Evolutionary conservation across 1,284 basidiomycete species (phyloP).

Genomic region (Moesziomyces aphidis): DNA sequence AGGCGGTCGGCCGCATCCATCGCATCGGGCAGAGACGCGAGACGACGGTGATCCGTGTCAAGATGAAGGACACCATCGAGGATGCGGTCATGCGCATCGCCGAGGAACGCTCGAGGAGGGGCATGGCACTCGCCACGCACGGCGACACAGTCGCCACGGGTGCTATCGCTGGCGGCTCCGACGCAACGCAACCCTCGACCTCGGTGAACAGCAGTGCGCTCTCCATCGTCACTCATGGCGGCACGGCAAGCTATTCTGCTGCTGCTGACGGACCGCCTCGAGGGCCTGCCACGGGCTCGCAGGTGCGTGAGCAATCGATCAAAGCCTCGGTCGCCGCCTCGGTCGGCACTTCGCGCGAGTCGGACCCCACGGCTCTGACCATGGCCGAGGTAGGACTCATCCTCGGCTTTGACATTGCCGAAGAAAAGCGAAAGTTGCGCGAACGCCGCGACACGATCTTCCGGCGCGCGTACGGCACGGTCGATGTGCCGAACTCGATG

Average conservation of each 20-base stretch:
- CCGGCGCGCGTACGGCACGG: slow-evolving; percentile 9
- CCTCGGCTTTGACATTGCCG: slow-evolving; percentile 42
- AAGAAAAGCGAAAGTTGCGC: slow-evolving; percentile 27
- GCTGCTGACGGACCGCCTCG: neutral
- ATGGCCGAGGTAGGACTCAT: slow-evolving; percentile 43
- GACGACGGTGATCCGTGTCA: slow-evolving; percentile 49
- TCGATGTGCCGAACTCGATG: neutral
- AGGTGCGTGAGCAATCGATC: slow-evolving; percentile 38
- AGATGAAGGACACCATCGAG: slow-evolving; percentile 56
- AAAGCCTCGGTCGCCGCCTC: slow-evolving; percentile 40
- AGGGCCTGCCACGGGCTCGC: neutral
- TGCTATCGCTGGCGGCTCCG: neutral
- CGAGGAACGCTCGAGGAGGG: slow-evolving; percentile 30
- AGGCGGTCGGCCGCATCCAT: slow-evolving; percentile 48
- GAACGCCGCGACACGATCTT: slow-evolving; percentile 18
- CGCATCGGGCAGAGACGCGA: slow-evolving; percentile 48
- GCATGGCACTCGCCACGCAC: slow-evolving; percentile 38
- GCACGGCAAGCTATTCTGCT: neutral
- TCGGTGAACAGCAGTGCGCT: slow-evolving; percentile 1
- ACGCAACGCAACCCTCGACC: neutral
- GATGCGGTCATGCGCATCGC: slow-evolving; percentile 50
- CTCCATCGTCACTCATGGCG: neutral
- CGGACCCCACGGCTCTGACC: slow-evolving; percentile 33
- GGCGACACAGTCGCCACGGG: slow-evolving; percentile 1
- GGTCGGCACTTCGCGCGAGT: slow-evolving; percentile 28